Conservation (phyloP, 129 eudicot species). For the Artemisia annua region DNA sequence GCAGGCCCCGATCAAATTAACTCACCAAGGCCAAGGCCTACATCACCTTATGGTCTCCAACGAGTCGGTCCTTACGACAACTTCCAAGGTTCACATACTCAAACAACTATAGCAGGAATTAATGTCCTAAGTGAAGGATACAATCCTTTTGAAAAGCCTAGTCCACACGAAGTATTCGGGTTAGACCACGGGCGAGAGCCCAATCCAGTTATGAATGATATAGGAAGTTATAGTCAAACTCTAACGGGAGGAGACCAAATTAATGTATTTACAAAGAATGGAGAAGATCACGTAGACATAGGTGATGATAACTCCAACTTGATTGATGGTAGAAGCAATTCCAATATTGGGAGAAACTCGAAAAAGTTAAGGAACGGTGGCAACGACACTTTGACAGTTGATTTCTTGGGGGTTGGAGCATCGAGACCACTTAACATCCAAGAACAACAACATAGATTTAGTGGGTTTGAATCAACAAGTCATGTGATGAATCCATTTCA, state of each 20-base stretch:
- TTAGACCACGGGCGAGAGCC: constrained; percentile 11
- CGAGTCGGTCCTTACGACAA: constrained; percentile 23
- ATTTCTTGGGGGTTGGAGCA: constrained; percentile 69
- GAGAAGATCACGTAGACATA: constrained; percentile 29
- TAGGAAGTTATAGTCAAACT: constrained; percentile 53
- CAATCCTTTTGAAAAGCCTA: constrained; percentile 32
- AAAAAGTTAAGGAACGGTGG: constrained; percentile 38
- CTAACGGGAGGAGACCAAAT: constrained; percentile 44
- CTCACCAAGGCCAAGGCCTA: constrained; percentile 27
- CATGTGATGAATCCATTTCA: constrained; percentile 58
- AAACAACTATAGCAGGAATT: constrained; percentile 31
- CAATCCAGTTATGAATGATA: constrained; percentile 36
- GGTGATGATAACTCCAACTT: constrained; percentile 14
- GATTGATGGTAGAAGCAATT: constrained; percentile 19
- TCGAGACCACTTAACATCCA: constrained; percentile 48
- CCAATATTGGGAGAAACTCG: background rate
- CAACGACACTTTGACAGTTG: constrained; percentile 53
- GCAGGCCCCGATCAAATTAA: constrained; percentile 47
- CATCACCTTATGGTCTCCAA: constrained; percentile 31
- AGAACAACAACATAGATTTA: constrained; percentile 42
- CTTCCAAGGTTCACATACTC: constrained; percentile 43
- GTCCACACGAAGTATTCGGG: constrained; percentile 47
- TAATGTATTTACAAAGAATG: constrained; percentile 32
- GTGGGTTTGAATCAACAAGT: constrained; percentile 26
- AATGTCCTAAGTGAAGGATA: constrained; percentile 24